phyloP scores from a whole-genome alignment of 768 basidiomycete genomes.

The Guyanaporus albipodus region DNA sequence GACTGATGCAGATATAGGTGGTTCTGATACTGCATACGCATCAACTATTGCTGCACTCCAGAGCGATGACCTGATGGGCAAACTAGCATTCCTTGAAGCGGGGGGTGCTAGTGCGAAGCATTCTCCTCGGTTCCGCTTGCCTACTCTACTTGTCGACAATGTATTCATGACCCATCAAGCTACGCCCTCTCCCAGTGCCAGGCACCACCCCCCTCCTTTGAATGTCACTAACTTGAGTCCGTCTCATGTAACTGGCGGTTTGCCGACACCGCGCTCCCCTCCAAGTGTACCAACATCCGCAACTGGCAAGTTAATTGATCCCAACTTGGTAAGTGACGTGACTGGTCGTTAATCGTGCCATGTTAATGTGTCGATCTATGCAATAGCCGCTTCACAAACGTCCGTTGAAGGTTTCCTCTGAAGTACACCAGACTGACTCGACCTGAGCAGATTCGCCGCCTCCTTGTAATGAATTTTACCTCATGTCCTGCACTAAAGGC shows the following conservation, averaged over 20 bases:
- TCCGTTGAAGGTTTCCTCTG: slow-evolving; percentile 34
- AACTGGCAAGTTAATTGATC: slow-evolving; percentile 48
- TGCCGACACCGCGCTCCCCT: slow-evolving; percentile 66
- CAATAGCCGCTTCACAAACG: slow-evolving; percentile 73
- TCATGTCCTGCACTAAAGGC: slow-evolving; percentile 81
- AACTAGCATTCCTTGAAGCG: slow-evolving; percentile 61
- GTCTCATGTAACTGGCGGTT: slow-evolving; percentile 52
- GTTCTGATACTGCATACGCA: slow-evolving; percentile 51
- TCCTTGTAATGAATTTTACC: slow-evolving; percentile 81
- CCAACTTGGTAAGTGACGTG: slow-evolving; percentile 51
- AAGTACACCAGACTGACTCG: slow-evolving; percentile 1
- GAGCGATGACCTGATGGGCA: slow-evolving; percentile 58
- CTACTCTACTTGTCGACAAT: slow-evolving; percentile 50
- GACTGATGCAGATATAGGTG: slow-evolving; percentile 38
- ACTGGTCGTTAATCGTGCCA: background rate
- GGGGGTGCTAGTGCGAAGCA: slow-evolving; percentile 40
- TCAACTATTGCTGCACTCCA: slow-evolving; percentile 56
- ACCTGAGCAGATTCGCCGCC: slow-evolving; percentile 63
- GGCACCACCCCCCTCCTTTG: slow-evolving; percentile 45
- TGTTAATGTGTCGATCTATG: slow-evolving; percentile 9
- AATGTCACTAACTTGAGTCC: slow-evolving; percentile 39
- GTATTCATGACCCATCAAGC: slow-evolving; percentile 38
- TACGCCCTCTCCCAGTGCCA: slow-evolving; percentile 18
- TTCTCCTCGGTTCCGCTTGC: slow-evolving; percentile 47
- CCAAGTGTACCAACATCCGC: slow-evolving; percentile 31